These are phyloP conservation scores for Diospyros lotus DNA, from an alignment of 148 eudicot species.

Conservation along the genomic window DNA sequence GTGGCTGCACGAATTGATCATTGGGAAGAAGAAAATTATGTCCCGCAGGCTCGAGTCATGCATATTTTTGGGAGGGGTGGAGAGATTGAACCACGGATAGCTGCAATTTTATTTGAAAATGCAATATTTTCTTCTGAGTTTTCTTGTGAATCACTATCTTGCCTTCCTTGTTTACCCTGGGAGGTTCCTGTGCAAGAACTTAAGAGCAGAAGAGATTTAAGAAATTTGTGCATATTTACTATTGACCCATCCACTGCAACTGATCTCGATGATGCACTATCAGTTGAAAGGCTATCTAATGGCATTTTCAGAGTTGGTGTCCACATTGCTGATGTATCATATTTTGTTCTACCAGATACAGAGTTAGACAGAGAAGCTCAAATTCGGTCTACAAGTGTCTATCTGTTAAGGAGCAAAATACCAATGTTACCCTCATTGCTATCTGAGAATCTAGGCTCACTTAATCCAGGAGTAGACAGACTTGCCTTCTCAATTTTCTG, in stretches of 20 bases:
- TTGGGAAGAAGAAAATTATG: constrained; percentile 58
- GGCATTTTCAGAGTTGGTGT: constrained; percentile 70
- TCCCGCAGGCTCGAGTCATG: constrained; percentile 59
- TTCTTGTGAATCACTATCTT: constrained; percentile 60
- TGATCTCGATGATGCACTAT: constrained; percentile 95
- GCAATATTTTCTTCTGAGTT: constrained; percentile 51
- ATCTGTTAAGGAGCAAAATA: constrained; percentile 53
- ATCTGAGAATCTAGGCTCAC: constrained; percentile 80
- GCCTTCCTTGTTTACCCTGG: constrained; percentile 65
- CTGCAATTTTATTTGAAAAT: constrained; percentile 74
- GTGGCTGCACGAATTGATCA: constrained; percentile 62
- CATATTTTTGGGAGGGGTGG: constrained; percentile 73
- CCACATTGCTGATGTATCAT: constrained; percentile 88
- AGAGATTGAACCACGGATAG: constrained; percentile 68
- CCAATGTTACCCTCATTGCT: constrained; percentile 82
- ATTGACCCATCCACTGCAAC: constrained; percentile 84
- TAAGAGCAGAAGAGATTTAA: constrained; percentile 53
- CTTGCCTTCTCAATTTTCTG: constrained; percentile 86
- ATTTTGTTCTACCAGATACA: constrained; percentile 79
- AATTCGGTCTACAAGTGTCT: constrained; percentile 70
- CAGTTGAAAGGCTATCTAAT: constrained; percentile 59
- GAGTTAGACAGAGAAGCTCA: constrained; percentile 74
- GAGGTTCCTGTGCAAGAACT: constrained; percentile 50
- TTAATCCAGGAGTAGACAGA: constrained; percentile 83
- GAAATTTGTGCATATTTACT: constrained; percentile 75